A percentile compares a stretch with the other conserved stretches of the same genome.
Conservation (phyloP, 345 rosid genomes). For the Eucalyptus sideroxylon region DNA sequence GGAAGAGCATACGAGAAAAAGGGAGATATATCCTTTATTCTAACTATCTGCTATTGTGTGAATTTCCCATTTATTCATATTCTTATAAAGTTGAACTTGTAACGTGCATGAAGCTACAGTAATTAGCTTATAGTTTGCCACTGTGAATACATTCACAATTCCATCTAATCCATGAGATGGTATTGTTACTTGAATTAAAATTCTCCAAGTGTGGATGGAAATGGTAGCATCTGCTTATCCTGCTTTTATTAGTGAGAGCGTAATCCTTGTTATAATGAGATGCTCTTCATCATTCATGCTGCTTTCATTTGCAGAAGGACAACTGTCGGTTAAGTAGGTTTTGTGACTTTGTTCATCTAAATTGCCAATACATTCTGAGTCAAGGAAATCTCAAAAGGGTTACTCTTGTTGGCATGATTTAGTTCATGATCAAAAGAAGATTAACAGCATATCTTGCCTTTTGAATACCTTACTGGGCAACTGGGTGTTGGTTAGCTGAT, state of each 20-base stretch:
- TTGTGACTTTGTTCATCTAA: not conserved
- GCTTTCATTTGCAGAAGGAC: not conserved
- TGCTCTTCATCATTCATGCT: not conserved
- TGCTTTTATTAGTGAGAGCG: not conserved
- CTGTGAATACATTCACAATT: not conserved
- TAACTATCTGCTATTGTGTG: not conserved
- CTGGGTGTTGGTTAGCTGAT: not conserved
- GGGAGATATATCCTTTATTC: not conserved
- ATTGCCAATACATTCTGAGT: not conserved
- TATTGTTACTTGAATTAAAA: not conserved
- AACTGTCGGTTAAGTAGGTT: not conserved
- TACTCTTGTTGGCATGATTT: not conserved
- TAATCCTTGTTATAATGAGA: not conserved
- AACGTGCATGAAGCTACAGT: not conserved
- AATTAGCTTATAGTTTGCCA: not conserved
- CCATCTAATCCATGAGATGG: not conserved
- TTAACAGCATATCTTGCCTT: not conserved
- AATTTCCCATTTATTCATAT: not conserved
- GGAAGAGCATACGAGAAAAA: not conserved
- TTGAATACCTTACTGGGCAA: not conserved
- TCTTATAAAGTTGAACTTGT: not conserved
- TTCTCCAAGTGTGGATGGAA: not conserved
- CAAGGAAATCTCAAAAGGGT: not conserved
- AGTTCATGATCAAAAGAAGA: not conserved
- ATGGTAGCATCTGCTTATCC: not conserved